These are phyloP conservation scores for Discostella stelligeroides DNA, from an alignment of 108 stramenopile species.

Conservation along the genomic window DNA sequence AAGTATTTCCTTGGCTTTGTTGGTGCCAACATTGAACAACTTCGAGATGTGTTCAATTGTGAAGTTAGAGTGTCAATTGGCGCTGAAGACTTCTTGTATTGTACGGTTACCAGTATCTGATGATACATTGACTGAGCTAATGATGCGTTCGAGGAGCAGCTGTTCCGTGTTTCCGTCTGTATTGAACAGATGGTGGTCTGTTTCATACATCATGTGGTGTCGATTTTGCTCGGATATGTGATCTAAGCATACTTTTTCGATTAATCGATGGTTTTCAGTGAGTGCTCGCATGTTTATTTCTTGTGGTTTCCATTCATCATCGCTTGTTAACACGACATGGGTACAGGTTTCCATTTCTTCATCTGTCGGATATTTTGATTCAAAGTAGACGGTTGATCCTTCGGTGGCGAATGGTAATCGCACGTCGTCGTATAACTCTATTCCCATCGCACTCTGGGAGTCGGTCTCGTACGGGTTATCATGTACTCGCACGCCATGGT, in stretches of 20 bases:
- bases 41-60: constrained; percentile 21
- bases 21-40: constrained; percentile 23
- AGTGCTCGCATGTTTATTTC: background rate
- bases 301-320: background rate
- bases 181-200: background rate
- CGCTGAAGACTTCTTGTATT: background rate
- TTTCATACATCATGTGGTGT: background rate
- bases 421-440: background rate
- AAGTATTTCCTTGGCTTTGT: constrained; percentile 27
- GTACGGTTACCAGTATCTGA: background rate
- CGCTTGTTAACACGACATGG: background rate
- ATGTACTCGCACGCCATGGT: constrained; percentile 1
- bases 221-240: background rate
- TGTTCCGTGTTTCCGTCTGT: background rate
- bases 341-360: background rate
- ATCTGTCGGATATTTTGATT: constrained; percentile 3
- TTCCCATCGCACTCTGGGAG: background rate
- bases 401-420: constrained; percentile 2
- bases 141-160: background rate
- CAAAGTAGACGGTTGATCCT: constrained; percentile 17
- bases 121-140: background rate
- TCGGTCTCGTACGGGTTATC: constrained; percentile 15
- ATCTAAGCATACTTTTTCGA: background rate
- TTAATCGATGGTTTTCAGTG: background rate
- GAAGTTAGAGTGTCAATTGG: constrained; percentile 16